phyloP scores from a whole-genome alignment of 495 filamentous ascomycete genomes.

The Aspergillus campestris region DNA sequence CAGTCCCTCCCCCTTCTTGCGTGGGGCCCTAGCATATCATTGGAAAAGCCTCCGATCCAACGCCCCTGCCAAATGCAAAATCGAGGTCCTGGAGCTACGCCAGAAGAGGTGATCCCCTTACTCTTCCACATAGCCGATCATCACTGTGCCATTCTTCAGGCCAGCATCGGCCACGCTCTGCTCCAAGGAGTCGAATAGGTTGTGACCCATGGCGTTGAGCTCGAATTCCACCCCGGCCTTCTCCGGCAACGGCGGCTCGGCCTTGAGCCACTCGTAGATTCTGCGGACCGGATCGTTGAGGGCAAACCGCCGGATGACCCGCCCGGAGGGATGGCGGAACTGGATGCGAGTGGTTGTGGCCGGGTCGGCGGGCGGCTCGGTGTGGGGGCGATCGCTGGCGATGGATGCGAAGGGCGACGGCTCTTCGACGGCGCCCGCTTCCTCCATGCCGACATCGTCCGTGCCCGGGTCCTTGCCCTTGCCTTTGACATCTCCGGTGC shows the following conservation, averaged over 20 bases:
- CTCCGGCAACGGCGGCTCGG: conserved; percentile 58
- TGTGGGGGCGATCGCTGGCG: conserved; percentile 60
- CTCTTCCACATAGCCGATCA: conserved; percentile 79
- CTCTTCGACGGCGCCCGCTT: conserved; percentile 13
- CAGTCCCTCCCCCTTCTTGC: too few species aligned
- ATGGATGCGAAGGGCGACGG: conserved; percentile 57
- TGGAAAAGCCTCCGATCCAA: too few species aligned
- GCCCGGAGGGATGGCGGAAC: conserved; percentile 72
- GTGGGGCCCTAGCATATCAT: too few species aligned
- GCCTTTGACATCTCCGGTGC: conserved; percentile 47
- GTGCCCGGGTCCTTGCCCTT: conserved; percentile 51
- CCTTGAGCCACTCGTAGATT: conserved; percentile 95
- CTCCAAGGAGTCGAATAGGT: conserved; percentile 67
- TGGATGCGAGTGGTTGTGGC: conserved; percentile 78
- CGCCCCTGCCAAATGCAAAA: too few species aligned
- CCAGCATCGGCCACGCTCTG: conserved; percentile 74
- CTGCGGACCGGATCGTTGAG: conserved; percentile 71
- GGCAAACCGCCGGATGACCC: conserved; percentile 73
- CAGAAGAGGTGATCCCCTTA: conserved; percentile 17
- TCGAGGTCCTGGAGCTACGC: neutral
- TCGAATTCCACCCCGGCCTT: conserved; percentile 78
- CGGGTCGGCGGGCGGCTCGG: conserved; percentile 62
- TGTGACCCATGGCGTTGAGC: conserved; percentile 69
- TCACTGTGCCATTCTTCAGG: conserved; percentile 81
- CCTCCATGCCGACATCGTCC: conserved; percentile 29